A percentile compares a stretch with the other conserved stretches of the same genome.
Conservation (phyloP, 2,329 filamentous ascomycete species). For the Alternaria tenuissima region DNA sequence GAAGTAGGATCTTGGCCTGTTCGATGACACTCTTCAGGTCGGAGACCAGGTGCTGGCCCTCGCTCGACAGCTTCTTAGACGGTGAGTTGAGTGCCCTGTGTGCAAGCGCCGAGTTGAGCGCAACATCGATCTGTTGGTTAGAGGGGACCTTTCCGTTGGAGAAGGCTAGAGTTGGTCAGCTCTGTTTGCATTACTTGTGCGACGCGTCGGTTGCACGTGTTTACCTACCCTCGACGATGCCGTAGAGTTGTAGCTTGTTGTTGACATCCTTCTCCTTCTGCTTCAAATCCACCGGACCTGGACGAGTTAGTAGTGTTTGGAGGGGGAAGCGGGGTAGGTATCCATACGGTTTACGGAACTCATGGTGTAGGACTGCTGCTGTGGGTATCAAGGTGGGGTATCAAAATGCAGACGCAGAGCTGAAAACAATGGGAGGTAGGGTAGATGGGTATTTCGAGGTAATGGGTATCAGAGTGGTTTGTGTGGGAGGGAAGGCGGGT, state of each 20-base stretch:
- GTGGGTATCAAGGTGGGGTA: conserved; percentile 42
- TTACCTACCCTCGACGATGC: conserved; percentile 73
- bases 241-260: conserved; percentile 92
- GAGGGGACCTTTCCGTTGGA: conserved; percentile 89
- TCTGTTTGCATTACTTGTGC: conserved; percentile 6
- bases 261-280: conserved; percentile 86
- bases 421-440: conserved; percentile 30
- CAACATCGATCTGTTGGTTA: conserved; percentile 95
- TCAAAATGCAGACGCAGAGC: conserved; percentile 38
- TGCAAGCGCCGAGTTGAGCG: conserved; percentile 84
- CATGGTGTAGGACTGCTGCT: conserved; percentile 32
- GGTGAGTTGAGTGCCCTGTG: conserved; percentile 75
- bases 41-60: conserved; percentile 79
- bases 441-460: conserved; percentile 15
- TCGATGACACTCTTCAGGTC: conserved; percentile 83
- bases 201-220: background rate
- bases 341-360: conserved; percentile 39
- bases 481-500: conserved; percentile 14
- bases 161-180: conserved; percentile 68
- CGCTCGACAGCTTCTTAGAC: conserved; percentile 78
- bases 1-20: conserved; percentile 81
- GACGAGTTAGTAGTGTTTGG: conserved; percentile 66
- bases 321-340: conserved; percentile 4
- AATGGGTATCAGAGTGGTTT: conserved; percentile 17
- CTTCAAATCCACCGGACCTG: conserved; percentile 71